phyloP scores from a whole-genome alignment of 1,284 basidiomycete species.

The Trichosporon coremiiforme region DNA sequence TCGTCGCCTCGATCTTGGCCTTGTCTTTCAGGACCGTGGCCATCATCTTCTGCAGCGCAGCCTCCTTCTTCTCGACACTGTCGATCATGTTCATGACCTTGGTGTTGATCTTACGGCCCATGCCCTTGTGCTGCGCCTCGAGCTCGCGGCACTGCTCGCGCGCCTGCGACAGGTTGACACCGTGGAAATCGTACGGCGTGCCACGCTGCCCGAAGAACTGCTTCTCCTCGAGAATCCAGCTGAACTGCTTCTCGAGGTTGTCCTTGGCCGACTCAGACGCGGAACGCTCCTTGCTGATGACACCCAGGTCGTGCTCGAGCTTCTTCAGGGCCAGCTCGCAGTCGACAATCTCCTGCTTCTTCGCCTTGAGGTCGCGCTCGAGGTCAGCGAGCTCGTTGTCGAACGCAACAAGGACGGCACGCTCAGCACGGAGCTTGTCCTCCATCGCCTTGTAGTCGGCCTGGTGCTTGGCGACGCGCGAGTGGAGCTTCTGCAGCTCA shows the following conservation, averaged over 20 bases:
- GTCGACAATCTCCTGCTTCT: constrained; percentile 74
- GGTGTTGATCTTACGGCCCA: constrained; percentile 94
- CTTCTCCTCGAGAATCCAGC: constrained; percentile 87
- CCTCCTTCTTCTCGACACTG: constrained; percentile 91
- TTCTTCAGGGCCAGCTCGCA: constrained; percentile 70
- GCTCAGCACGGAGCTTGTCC: constrained; percentile 74
- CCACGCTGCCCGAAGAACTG: constrained; percentile 82
- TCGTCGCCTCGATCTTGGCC: constrained; percentile 92
- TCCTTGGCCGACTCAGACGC: constrained; percentile 62
- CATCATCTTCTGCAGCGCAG: constrained; percentile 83
- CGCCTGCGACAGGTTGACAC: constrained; percentile 69
- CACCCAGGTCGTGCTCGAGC: constrained; percentile 61
- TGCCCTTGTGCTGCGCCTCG: constrained; percentile 75
- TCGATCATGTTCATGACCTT: constrained; percentile 98
- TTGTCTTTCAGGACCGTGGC: constrained; percentile 89
- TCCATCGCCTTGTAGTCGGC: constrained; percentile 67
- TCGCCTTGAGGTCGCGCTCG: constrained; percentile 75
- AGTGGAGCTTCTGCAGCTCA: constrained; percentile 54
- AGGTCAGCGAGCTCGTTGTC: constrained; percentile 84
- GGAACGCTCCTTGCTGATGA: constrained; percentile 58
- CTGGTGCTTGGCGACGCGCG: constrained; percentile 69
- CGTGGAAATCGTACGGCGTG: constrained; percentile 78
- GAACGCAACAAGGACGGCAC: constrained; percentile 80
- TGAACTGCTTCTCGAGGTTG: constrained; percentile 74
- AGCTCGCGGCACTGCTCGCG: constrained; percentile 73